A percentile compares a stretch with the other conserved stretches of the same genome.
Conservation (phyloP, 2,329 filamentous ascomycete species). For the Thelonectria discophora region DNA sequence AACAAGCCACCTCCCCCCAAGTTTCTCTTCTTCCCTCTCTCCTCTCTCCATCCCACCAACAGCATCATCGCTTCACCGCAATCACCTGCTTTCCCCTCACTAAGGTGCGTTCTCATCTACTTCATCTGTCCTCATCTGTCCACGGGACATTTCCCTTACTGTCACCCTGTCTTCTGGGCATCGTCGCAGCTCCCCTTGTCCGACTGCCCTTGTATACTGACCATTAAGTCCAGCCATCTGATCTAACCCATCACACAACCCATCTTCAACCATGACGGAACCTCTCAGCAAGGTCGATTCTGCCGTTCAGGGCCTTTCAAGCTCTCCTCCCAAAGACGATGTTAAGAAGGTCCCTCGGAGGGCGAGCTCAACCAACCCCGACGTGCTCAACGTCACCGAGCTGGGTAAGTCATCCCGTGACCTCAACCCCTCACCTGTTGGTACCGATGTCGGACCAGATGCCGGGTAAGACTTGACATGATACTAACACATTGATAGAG, state of each 20-base stretch:
- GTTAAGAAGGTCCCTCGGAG: slow-evolving; percentile 67
- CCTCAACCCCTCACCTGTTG: slow-evolving; percentile 10
- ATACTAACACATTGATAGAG: slow-evolving; percentile 61
- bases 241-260: slow-evolving; percentile 34
- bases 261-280: slow-evolving; percentile 49
- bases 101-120: slow-evolving; percentile 28
- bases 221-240: slow-evolving; percentile 25
- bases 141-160: neutral
- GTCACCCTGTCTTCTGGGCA: neutral
- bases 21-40: slow-evolving; percentile 37
- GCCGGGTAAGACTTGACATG: neutral
- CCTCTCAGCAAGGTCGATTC: slow-evolving; percentile 91
- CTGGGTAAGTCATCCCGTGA: slow-evolving; percentile 68
- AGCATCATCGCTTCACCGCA: slow-evolving; percentile 31
- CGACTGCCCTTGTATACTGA: slow-evolving; percentile 4
- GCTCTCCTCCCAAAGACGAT: slow-evolving; percentile 70
- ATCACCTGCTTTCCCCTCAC: slow-evolving; percentile 38
- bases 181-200: neutral
- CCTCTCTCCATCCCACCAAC: slow-evolving; percentile 40
- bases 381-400: slow-evolving; percentile 79
- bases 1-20: slow-evolving; percentile 43
- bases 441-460: slow-evolving; percentile 24
- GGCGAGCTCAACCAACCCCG: slow-evolving; percentile 75
- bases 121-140: neutral
- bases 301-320: slow-evolving; percentile 80